Conservation (phyloP, 352 stramenopile genomes). For the Phytophthora foliorum region DNA sequence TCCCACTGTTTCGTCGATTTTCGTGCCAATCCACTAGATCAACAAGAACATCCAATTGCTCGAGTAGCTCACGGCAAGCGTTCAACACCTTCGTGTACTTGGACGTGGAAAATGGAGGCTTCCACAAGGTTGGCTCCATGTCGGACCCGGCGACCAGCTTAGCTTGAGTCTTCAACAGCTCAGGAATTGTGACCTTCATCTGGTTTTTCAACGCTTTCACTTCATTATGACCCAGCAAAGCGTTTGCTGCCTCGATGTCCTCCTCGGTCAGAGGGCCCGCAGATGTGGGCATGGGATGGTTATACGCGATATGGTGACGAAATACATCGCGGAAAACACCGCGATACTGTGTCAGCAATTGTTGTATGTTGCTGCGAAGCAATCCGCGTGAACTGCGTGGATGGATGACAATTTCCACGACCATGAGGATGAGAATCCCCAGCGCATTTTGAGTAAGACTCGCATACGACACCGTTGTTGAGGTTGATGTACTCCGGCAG, state of each 20-base stretch:
- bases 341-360: constrained; percentile 56
- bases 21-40: constrained; percentile 78
- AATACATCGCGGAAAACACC: constrained; percentile 62
- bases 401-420: constrained; percentile 65
- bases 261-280: constrained; percentile 27
- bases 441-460: constrained; percentile 76
- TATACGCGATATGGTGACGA: constrained; percentile 67
- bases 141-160: constrained; percentile 57
- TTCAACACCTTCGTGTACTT: constrained; percentile 67
- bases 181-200: constrained; percentile 47
- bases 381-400: constrained; percentile 65
- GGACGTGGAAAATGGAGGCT: constrained; percentile 56
- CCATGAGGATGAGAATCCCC: constrained; percentile 75
- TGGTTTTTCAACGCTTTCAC: constrained; percentile 54
- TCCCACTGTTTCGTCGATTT: constrained; percentile 38
- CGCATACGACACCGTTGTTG: constrained; percentile 64
- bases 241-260: constrained; percentile 41
- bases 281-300: constrained; percentile 7
- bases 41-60: constrained; percentile 65
- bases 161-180: constrained; percentile 55
- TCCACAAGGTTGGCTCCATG: constrained; percentile 69
- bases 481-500: constrained; percentile 41
- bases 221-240: constrained; percentile 37
- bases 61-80: constrained; percentile 59
- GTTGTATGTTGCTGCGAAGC: constrained; percentile 69